Conservation (phyloP, 2,329 filamentous ascomycete genomes). For the Beauveria australis region DNA sequence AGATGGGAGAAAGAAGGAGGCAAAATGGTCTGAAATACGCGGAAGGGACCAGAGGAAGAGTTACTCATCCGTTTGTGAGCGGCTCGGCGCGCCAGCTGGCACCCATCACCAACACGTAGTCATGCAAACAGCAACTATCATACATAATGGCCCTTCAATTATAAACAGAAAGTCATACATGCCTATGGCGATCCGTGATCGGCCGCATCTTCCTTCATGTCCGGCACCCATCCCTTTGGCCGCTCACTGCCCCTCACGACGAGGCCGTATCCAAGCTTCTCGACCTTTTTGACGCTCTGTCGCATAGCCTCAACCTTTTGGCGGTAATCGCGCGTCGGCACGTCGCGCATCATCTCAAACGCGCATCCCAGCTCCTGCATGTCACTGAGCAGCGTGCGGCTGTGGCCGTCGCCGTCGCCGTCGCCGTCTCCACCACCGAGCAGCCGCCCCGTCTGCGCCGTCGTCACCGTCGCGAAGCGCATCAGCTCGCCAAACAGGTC, state of each 20-base stretch:
- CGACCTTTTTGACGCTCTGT: constrained; percentile 86
- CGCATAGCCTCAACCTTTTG: constrained; percentile 84
- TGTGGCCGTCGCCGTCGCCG: constrained; percentile 10
- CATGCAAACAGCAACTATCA: constrained; percentile 1
- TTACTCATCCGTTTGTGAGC: neutral
- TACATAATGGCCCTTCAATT: neutral
- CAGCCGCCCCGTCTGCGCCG: constrained; percentile 61
- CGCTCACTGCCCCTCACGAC: constrained; percentile 80
- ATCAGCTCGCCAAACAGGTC: constrained; percentile 95
- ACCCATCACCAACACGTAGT: neutral
- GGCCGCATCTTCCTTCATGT: constrained; percentile 41
- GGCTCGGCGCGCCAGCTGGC: neutral
- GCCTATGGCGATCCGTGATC: constrained; percentile 22
- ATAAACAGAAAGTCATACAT: neutral
- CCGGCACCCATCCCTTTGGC: constrained; percentile 87
- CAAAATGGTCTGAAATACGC: neutral
- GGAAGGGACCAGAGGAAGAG: neutral
- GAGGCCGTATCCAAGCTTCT: constrained; percentile 80
- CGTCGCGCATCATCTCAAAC: constrained; percentile 65
- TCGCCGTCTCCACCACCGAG: constrained; percentile 22
- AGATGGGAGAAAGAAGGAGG: neutral
- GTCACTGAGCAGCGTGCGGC: constrained; percentile 65
- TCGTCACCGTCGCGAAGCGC: constrained; percentile 85
- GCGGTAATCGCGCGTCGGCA: constrained; percentile 47
- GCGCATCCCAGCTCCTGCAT: constrained; percentile 68